Percentiles rank a stretch among this genome's conserved stretches.
phyloP scores from a whole-genome alignment of 305 asterid genomes.

The Fraxinus nigra region DNA sequence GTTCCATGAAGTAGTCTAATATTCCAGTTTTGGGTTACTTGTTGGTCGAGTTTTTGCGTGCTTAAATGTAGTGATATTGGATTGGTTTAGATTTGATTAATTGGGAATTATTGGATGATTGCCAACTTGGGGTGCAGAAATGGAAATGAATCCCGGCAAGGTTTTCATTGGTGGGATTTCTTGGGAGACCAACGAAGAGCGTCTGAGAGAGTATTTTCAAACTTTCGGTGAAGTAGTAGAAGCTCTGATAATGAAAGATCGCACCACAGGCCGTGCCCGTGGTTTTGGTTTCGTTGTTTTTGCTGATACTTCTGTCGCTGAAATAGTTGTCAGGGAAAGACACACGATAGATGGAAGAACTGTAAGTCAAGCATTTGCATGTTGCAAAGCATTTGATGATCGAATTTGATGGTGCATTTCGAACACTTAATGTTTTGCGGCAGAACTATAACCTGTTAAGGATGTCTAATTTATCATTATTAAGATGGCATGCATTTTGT shows the following conservation, averaged over 20 bases:
- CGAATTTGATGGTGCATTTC: slow-evolving; percentile 9
- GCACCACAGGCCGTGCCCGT: slow-evolving; percentile 82
- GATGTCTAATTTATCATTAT: neutral
- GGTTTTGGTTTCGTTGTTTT: slow-evolving; percentile 86
- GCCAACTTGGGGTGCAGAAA: slow-evolving; percentile 34
- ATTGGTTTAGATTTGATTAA: slow-evolving; percentile 15
- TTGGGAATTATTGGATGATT: slow-evolving; percentile 24
- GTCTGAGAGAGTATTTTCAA: slow-evolving; percentile 68
- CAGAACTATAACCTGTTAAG: neutral
- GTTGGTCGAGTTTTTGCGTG: slow-evolving; percentile 25
- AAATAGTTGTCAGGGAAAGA: slow-evolving; percentile 67
- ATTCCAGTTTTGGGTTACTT: slow-evolving; percentile 30
- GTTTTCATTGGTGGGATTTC: slow-evolving; percentile 91
- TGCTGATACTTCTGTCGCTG: slow-evolving; percentile 78
- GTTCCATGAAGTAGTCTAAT: slow-evolving; percentile 10
- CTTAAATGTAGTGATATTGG: slow-evolving; percentile 7
- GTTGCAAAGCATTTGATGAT: neutral
- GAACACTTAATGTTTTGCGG: neutral
- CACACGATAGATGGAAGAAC: slow-evolving; percentile 81
- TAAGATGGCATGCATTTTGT: neutral
- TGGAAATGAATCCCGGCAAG: slow-evolving; percentile 78
- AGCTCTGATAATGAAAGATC: slow-evolving; percentile 88
- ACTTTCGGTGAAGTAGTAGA: slow-evolving; percentile 75
- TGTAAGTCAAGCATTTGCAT: slow-evolving; percentile 47
- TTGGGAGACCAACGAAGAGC: slow-evolving; percentile 88